A percentile compares a stretch with the other conserved stretches of the same genome.
phyloP scores from a whole-genome alignment of 306 rosid genomes.

The Casuarina cunninghamiana region DNA sequence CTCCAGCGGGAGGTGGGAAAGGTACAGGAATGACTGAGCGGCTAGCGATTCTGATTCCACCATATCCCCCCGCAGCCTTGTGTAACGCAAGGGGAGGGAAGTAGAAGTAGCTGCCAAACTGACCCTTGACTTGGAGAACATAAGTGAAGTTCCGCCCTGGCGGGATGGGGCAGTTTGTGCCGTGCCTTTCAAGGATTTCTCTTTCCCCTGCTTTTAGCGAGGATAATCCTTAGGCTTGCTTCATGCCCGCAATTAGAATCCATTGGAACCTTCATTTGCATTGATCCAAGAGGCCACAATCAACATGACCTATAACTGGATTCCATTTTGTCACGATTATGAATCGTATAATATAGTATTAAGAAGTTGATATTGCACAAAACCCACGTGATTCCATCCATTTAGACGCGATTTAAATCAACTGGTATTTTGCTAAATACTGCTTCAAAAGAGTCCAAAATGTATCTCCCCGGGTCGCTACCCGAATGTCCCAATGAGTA shows the following conservation, averaged over 20 bases:
- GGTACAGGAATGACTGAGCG: constrained; percentile 80
- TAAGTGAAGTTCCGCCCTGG: constrained; percentile 87
- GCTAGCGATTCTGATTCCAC: constrained; percentile 64
- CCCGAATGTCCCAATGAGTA: too few species aligned
- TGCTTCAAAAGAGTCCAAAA: too few species aligned
- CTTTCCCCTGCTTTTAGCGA: not conserved
- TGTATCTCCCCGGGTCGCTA: too few species aligned
- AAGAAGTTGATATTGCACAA: constrained; percentile 1
- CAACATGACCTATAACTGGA: not conserved
- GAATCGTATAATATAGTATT: not conserved
- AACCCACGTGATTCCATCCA: not conserved
- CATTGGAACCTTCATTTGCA: not conserved
- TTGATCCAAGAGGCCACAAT: not conserved
- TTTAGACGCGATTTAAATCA: not conserved
- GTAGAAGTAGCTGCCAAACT: constrained; percentile 87
- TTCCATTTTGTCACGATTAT: not conserved
- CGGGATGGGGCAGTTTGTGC: constrained; percentile 83
- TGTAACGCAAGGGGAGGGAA: constrained; percentile 81
- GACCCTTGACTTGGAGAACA: constrained; percentile 83
- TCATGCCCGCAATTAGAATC: not conserved
- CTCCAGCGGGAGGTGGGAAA: constrained; percentile 75
- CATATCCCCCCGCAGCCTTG: constrained; percentile 90
- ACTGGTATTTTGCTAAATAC: too few species aligned
- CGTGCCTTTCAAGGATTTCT: constrained; percentile 4
- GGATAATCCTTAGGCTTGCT: not conserved